Conservation (phyloP, 768 basidiomycete genomes). For the Leucosporidium creatinivorum region DNA sequence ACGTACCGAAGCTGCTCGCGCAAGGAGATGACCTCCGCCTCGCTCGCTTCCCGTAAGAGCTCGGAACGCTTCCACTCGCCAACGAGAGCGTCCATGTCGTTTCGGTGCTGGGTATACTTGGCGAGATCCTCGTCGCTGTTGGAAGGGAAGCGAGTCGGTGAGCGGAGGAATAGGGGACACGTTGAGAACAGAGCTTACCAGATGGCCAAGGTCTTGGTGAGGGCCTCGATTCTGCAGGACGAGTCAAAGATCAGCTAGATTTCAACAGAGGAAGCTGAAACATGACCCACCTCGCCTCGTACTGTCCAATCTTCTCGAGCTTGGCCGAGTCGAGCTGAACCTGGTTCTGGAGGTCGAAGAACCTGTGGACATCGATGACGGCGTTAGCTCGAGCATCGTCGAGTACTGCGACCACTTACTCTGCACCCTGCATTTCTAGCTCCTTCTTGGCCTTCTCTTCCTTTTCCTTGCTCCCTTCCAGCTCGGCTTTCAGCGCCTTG, state of each 20-base stretch:
- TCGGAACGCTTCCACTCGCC: slow-evolving; percentile 28
- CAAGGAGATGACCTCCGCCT: slow-evolving; percentile 7
- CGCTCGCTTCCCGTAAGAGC: slow-evolving; percentile 14
- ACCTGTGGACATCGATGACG: slow-evolving; percentile 40
- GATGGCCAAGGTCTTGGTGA: slow-evolving; percentile 63
- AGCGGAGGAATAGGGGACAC: not conserved
- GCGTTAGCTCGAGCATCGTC: not conserved
- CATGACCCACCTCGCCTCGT: slow-evolving; percentile 55
- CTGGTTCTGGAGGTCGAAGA: slow-evolving; percentile 66
- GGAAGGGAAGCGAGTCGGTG: not conserved
- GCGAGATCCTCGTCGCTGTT: slow-evolving; percentile 27
- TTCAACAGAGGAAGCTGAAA: no score
- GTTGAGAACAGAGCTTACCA: slow-evolving; percentile 52
- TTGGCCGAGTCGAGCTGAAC: slow-evolving; percentile 73
- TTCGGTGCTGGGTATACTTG: slow-evolving; percentile 24
- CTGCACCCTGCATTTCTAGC: slow-evolving; percentile 40
- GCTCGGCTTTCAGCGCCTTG: slow-evolving; percentile 57
- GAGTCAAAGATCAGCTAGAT: no score
- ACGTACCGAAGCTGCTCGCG: slow-evolving; percentile 12
- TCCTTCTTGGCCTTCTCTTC: slow-evolving; percentile 39
- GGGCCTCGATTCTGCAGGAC: slow-evolving; percentile 56
- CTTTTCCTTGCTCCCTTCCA: slow-evolving; percentile 62
- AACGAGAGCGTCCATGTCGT: slow-evolving; percentile 23
- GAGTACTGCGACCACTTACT: slow-evolving; percentile 33
- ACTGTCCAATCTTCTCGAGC: slow-evolving; percentile 69